Conservation (phyloP, 345 rosid genomes). For the Reutealis trisperma region DNA sequence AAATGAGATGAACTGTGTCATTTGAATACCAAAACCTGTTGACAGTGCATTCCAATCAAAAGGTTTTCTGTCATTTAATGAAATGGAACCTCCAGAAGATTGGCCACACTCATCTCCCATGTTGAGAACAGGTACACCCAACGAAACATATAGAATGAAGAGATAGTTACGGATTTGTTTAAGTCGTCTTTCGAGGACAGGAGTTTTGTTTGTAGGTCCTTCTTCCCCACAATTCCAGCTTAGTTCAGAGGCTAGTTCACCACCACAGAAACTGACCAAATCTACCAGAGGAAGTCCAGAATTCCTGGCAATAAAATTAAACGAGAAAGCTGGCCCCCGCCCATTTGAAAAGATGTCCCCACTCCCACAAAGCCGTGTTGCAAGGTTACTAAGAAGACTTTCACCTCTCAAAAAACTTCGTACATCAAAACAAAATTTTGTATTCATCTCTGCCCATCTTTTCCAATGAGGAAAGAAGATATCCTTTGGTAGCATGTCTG, state of each 20-base stretch:
- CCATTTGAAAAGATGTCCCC: conserved; percentile 81
- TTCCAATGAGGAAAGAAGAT: conserved; percentile 84
- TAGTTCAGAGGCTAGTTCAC: conserved; percentile 54
- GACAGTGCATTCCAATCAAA: conserved; percentile 68
- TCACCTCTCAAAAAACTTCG: conserved; percentile 76
- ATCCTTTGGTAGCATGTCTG: conserved; percentile 38
- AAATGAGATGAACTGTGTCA: conserved; percentile 68
- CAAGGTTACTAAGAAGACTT: conserved; percentile 68
- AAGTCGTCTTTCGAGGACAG: conserved; percentile 76
- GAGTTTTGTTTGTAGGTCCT: conserved; percentile 72
- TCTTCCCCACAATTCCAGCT: conserved; percentile 98
- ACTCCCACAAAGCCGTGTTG: conserved; percentile 90
- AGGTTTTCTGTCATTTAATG: conserved; percentile 48
- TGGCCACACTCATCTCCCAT: conserved; percentile 97
- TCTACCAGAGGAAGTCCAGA: conserved; percentile 87
- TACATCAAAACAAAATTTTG: conserved; percentile 62
- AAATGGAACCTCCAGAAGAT: conserved; percentile 71
- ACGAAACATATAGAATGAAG: conserved; percentile 67
- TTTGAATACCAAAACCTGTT: conserved; percentile 70
- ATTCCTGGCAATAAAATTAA: conserved; percentile 69
- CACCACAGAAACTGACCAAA: conserved; percentile 75
- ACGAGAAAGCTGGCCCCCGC: conserved; percentile 86
- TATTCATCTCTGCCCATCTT: conserved; percentile 78
- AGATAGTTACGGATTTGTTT: conserved; percentile 85
- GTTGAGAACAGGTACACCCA: conserved; percentile 83